Percentiles rank a stretch among this genome's conserved stretches.
Conservation (phyloP, 495 filamentous ascomycete genomes). For the Annulohypoxylon maeteangense region DNA sequence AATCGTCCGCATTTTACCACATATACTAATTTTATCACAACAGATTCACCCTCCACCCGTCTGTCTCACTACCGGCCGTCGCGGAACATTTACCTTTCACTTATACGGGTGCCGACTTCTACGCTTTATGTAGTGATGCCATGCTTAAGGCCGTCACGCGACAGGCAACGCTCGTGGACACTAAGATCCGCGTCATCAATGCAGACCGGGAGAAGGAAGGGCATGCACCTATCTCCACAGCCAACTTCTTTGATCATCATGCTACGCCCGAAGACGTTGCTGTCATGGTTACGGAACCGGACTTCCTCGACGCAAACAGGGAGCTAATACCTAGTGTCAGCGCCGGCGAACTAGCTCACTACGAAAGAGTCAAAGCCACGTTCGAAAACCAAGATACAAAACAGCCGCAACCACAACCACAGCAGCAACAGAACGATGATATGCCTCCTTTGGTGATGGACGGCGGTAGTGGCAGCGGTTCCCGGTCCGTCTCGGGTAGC, state of each 20-base stretch:
- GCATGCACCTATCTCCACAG: constrained; percentile 70
- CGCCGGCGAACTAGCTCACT: constrained; percentile 91
- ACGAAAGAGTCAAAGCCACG: constrained; percentile 79
- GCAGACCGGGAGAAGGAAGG: constrained; percentile 50
- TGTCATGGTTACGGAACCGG: constrained; percentile 86
- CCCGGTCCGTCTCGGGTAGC: constrained; percentile 45
- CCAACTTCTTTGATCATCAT: constrained; percentile 94
- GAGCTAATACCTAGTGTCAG: constrained; percentile 96
- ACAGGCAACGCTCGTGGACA: constrained; percentile 84
- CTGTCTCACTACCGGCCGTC: constrained; percentile 76
- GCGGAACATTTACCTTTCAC: constrained; percentile 88
- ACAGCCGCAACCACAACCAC: constrained; percentile 52
- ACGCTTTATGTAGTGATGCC: constrained; percentile 94
- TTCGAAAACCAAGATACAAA: constrained; percentile 71
- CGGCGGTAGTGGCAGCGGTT: constrained; percentile 33
- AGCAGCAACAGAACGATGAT: constrained; percentile 34
- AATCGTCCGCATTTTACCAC: neutral
- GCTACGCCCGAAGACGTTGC: constrained; percentile 83
- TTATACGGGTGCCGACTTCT: constrained; percentile 96
- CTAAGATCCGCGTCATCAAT: constrained; percentile 77
- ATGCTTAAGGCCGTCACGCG: constrained; percentile 99
- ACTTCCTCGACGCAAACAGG: constrained; percentile 80
- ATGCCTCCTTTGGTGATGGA: constrained; percentile 34
- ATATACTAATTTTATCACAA: constrained; percentile 26
- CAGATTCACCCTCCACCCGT: constrained; percentile 82